Evolutionary conservation across 306 rosid species (phyloP).

Genomic region (Casuarina equisetifolia): DNA sequence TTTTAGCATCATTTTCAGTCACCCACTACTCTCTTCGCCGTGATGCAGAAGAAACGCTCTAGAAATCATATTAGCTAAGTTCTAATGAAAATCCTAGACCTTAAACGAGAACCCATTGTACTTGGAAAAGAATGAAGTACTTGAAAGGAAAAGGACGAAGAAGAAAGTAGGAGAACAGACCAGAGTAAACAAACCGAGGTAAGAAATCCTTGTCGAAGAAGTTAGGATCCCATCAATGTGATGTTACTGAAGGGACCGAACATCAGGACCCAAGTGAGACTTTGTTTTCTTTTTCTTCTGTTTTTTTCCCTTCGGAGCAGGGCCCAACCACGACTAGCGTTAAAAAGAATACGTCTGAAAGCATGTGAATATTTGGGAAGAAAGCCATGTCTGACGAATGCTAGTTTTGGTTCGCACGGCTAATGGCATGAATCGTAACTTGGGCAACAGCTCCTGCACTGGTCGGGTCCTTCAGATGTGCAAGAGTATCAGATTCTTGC

Average conservation of each 20-base stretch:
- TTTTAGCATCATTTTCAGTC: too few relatives aligned
- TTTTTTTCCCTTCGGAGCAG: background rate
- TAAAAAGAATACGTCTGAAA: slow-evolving; percentile 8
- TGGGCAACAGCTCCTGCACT: background rate
- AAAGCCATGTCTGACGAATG: slow-evolving; percentile 33
- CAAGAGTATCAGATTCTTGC: too few relatives aligned
- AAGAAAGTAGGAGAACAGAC: too few relatives aligned
- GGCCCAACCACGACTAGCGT: background rate
- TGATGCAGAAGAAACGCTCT: too few relatives aligned
- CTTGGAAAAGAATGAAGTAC: too few relatives aligned
- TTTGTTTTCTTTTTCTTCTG: background rate
- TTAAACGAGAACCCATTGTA: too few relatives aligned
- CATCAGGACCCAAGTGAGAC: background rate
- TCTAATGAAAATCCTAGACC: too few relatives aligned
- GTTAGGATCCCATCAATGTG: slow-evolving; percentile 8
- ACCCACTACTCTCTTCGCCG: too few relatives aligned
- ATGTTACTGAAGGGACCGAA: slow-evolving; percentile 1
- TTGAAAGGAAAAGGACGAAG: too few relatives aligned
- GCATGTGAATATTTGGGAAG: slow-evolving; percentile 28
- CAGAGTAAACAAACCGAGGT: background rate
- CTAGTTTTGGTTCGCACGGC: slow-evolving; percentile 12
- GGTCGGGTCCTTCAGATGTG: slow-evolving; percentile 1
- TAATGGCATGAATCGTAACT: slow-evolving; percentile 15
- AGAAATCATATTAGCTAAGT: too few relatives aligned
- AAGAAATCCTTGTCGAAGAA: background rate